Evolutionary conservation across 2,329 filamentous ascomycete species (phyloP), one percentile per base, ranked within the genome.

Genomic region (Calonectria pseudoreteaudii): DNA sequence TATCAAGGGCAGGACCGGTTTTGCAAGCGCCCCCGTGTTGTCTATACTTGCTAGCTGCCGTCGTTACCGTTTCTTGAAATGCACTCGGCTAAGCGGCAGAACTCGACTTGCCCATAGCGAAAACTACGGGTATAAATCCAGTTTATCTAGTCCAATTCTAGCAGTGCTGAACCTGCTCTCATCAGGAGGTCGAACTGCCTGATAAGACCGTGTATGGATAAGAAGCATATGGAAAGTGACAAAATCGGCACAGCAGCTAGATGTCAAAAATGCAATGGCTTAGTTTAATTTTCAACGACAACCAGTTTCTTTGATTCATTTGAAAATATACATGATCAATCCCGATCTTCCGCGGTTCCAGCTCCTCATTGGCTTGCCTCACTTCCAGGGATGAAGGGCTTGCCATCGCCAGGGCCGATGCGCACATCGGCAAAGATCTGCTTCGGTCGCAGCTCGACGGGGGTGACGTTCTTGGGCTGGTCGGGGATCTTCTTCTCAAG

Each of bases 401-500:
- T 86, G 77, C 85, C 85, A 68, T 86, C 84, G 66, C 83, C 81
- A 68, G 84, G 82, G 53, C 85, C 82, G 74, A 87, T 86, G 74
- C 86, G 86, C 77, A 87, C 86, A 78, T 92, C 90, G 73, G 90
- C 88, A 81, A 91, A 91, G 83, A 92, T 91, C 84, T 92, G 91
- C 82, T 87, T 88, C 80, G 90, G 88, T 81, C 93, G 90, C 79
- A 95, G 89, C 84, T 96, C 94, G 78, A 97, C 92, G 66, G 94
- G 94, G 36, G 89, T 91, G 80, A 92, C 90, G 82, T 91, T 90
- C 82, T 90, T 88, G 74, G 93, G 94, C 78, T 94, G 88, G 78
- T 94, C 93, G 75, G 94, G 94, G 78, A 97, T 93, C 77, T 89
- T 90, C 88, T 97, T 97, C 85, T 95, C 93, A 76, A 97, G 88